Conservation (phyloP, 768 basidiomycete genomes). For the Kwoniella newhampshirensis region DNA sequence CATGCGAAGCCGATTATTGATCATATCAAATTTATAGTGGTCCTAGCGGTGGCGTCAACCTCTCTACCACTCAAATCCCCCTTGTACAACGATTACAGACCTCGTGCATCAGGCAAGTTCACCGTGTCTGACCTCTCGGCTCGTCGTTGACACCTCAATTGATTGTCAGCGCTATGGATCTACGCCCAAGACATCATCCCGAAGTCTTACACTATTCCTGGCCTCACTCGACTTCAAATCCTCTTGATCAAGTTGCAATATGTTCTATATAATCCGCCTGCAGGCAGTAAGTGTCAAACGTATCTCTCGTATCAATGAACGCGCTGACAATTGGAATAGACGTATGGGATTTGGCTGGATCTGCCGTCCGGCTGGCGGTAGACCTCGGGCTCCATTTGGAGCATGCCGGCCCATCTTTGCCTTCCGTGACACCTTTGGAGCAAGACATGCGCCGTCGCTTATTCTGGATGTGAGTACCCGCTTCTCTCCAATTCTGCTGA, state of each 20-base stretch:
- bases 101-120: too few species aligned
- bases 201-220: background rate
- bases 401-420: background rate
- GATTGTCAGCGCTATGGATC: background rate
- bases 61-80: too few species aligned
- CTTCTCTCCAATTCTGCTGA: too few species aligned
- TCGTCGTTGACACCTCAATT: background rate
- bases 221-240: constrained; percentile 11
- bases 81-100: too few species aligned
- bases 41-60: too few species aligned
- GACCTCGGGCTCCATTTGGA: constrained; percentile 20
- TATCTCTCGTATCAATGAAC: background rate
- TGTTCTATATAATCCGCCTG: constrained; percentile 8
- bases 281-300: background rate
- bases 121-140: too few species aligned
- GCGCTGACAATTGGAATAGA: constrained; percentile 1
- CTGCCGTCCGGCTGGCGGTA: constrained; percentile 9
- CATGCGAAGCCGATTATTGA: too few species aligned
- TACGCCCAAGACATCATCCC: too few species aligned
- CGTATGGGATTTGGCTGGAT: constrained; percentile 23
- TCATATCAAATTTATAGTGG: too few species aligned
- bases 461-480: constrained; percentile 23
- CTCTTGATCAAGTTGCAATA: constrained; percentile 16
- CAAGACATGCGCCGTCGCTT: constrained; percentile 17
- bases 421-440: background rate